Conservation (phyloP, 2,329 filamentous ascomycete species). For the Magnaporthiopsis rhizophila region DNA sequence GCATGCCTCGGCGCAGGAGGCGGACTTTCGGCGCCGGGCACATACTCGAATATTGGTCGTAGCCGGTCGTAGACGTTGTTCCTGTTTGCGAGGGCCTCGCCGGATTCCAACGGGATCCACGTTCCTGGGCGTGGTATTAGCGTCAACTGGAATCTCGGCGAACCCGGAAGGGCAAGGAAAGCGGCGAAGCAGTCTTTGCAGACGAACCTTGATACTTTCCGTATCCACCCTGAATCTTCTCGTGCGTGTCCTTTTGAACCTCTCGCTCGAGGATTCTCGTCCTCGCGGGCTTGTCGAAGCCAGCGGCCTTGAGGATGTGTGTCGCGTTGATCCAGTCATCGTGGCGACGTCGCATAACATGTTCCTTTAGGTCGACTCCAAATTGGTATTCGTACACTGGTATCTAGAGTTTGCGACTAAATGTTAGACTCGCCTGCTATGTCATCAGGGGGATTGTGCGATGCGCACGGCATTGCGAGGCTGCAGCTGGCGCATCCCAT, state of each 20-base stretch:
- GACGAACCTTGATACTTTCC: constrained; percentile 87
- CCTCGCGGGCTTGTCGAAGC: constrained; percentile 92
- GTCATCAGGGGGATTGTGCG: too few species aligned
- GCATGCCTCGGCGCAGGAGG: constrained; percentile 91
- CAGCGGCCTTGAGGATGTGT: constrained; percentile 93
- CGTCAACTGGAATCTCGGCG: constrained; percentile 1
- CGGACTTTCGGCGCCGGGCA: constrained; percentile 76
- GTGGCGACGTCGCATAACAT: constrained; percentile 90
- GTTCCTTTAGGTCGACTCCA: constrained; percentile 65
- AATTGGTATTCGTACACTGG: constrained; percentile 93
- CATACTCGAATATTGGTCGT: constrained; percentile 80
- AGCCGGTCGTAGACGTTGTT: constrained; percentile 83
- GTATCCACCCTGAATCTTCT: constrained; percentile 97
- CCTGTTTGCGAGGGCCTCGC: constrained; percentile 72
- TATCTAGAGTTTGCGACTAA: constrained; percentile 48
- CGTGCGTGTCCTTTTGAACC: constrained; percentile 91
- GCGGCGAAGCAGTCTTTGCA: background rate
- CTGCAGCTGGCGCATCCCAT: too few species aligned
- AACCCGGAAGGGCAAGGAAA: too few species aligned
- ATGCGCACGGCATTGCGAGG: too few species aligned
- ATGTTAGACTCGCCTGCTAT: background rate
- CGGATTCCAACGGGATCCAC: constrained; percentile 85
- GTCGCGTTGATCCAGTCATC: constrained; percentile 99
- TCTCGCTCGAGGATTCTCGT: constrained; percentile 94
- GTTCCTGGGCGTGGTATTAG: constrained; percentile 52